Percentiles rank a stretch among this genome's conserved stretches.
Conservation (phyloP, 495 filamentous ascomycete species). For the Diplogelasinospora grovesii region DNA sequence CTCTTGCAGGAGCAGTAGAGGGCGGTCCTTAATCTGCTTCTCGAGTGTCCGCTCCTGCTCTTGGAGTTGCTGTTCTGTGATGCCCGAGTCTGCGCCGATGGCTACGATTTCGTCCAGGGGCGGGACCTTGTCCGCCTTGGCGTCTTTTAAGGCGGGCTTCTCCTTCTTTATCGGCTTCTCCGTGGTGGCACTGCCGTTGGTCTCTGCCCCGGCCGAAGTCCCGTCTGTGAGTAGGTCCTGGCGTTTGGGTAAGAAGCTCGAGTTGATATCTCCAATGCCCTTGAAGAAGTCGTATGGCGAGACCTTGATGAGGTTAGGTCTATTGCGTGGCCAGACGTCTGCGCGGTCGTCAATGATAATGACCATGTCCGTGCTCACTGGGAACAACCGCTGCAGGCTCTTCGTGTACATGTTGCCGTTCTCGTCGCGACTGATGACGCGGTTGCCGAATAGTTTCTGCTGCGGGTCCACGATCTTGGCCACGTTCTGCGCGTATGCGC, state of each 20-base stretch:
- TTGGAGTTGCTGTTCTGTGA: slow-evolving; percentile 66
- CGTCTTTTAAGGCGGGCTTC: slow-evolving; percentile 12
- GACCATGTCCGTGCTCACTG: slow-evolving; percentile 97
- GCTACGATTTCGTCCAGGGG: slow-evolving; percentile 68
- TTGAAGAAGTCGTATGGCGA: slow-evolving; percentile 94
- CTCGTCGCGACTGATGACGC: slow-evolving; percentile 93
- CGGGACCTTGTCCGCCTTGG: slow-evolving; percentile 34
- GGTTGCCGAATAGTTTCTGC: slow-evolving; percentile 82
- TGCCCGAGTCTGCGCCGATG: slow-evolving; percentile 67
- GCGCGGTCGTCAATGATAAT: slow-evolving; percentile 97
- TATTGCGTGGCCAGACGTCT: slow-evolving; percentile 96
- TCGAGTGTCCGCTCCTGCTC: slow-evolving; percentile 80
- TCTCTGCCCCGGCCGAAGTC: slow-evolving; percentile 9
- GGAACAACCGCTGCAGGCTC: slow-evolving; percentile 85
- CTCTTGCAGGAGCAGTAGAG: slow-evolving; percentile 81
- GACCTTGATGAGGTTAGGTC: slow-evolving; percentile 90
- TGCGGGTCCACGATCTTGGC: slow-evolving; percentile 90
- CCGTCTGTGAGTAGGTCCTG: slow-evolving; percentile 54
- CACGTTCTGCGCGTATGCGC: slow-evolving; percentile 87
- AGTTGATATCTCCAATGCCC: slow-evolving; percentile 98
- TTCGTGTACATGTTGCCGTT: slow-evolving; percentile 89
- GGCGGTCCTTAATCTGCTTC: slow-evolving; percentile 82
- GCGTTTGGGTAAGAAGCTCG: slow-evolving; percentile 87
- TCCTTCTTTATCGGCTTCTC: slow-evolving; percentile 12
- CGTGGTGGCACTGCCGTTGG: no score